Base-by-base conservation (phyloP, 306 rosid species). In the Pterocarpus santalinus region DNA sequence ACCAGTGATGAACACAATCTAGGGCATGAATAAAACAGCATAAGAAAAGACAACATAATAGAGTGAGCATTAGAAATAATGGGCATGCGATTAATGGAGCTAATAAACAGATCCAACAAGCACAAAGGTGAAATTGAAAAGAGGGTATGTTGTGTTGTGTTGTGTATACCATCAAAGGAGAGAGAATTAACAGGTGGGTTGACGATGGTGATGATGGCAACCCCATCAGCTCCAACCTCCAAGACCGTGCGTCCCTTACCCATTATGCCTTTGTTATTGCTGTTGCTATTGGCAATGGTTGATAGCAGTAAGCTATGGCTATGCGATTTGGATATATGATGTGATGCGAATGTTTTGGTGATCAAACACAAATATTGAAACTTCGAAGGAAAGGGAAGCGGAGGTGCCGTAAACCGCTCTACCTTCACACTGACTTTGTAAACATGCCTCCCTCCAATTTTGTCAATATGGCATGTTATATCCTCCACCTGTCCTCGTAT, bases 151-250 rank as follows among this genome's bases (percentile, higher is more conserved):
- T 22, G 28, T 22, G 28, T 22, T 22, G 28, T 22, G 28, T 22
- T 22, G 28, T 22, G 14, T 9, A 7, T 90, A 93, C 99, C 99
- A 78, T 93, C 99, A 44, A 86, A 81, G 12, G 99, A 92, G 79
- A 96, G 99, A 46, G 99, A 92, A 85, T 96, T 96, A 73, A 96
- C 97, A 34, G 99, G 99, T 72, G 99, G 99, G 71, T 96, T 88
- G 89, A 93, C 79, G 86, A 95, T 85, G 73, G 98, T 93, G 89
- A 95, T 92, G 73, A 96, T 33, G 78, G 92, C 99, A 43, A 96
- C 90, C 4, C 99, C 98, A 81, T 96, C 99, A 60, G 89, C 78
- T 75, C 98, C 99, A 39, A 96, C 94, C 34, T 96, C 92, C 84
- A 96, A 34, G 12, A 75, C 71, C 11, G 97, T 87, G 73, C 88